These are phyloP conservation scores for Suhomyces vadensis DNA, from an alignment of 805 yeast genomes.

Conservation along the genomic window DNA sequence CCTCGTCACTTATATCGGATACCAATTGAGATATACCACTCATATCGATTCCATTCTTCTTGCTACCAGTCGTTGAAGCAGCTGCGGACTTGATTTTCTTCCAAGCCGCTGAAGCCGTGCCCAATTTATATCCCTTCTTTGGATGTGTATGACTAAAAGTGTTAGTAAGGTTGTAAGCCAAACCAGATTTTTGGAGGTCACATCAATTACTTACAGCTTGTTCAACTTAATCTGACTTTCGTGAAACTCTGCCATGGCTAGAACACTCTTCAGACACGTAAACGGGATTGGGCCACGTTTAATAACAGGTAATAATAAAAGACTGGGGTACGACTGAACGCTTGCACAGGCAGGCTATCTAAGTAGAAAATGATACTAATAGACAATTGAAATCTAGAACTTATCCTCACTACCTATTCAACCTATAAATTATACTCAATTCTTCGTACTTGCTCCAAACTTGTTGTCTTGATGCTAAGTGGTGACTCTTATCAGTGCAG, in stretches of 20 bases:
- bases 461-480: not conserved
- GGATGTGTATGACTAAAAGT: slow-evolving; percentile 31
- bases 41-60: not conserved
- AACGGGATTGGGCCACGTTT: slow-evolving; percentile 1
- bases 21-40: not conserved
- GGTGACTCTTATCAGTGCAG: slow-evolving; percentile 3
- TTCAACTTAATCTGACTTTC: slow-evolving; percentile 24
- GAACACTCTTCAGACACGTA: not conserved
- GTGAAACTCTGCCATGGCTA: slow-evolving; percentile 13
- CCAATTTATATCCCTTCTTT: slow-evolving; percentile 38
- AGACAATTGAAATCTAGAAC: not conserved
- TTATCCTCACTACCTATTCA: not conserved
- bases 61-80: slow-evolving; percentile 17
- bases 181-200: not conserved
- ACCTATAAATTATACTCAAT: not conserved
- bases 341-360: not conserved
- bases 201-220: slow-evolving; percentile 25
- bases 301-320: not conserved
- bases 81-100: slow-evolving; percentile 38
- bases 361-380: not conserved
- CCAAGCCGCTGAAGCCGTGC: slow-evolving; percentile 45
- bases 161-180: slow-evolving; percentile 12
- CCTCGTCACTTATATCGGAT: not conserved
- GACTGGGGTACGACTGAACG: not conserved
- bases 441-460: not conserved